A percentile compares a stretch with the other conserved stretches of the same genome.
Evolutionary conservation across 495 filamentous ascomycete genomes (phyloP).

Genomic region (Lentithecium fluviatile): DNA sequence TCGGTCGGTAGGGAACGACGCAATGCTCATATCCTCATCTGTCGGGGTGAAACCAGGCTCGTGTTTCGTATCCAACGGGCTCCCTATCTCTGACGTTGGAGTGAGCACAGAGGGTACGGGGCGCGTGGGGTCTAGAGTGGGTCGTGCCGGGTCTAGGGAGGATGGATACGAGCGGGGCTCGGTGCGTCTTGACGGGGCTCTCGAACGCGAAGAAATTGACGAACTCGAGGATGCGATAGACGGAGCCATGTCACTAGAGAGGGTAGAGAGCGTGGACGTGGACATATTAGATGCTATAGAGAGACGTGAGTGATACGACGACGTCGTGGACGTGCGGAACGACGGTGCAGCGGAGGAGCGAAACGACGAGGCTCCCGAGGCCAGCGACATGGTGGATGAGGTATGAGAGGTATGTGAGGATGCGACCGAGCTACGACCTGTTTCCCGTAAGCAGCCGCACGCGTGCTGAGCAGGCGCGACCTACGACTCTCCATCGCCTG

Average conservation of each 20-base stretch:
- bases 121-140: slow-evolving; percentile 19
- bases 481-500: slow-evolving; percentile 24
- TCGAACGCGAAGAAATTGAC: slow-evolving; percentile 23
- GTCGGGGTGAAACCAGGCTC: slow-evolving; percentile 22
- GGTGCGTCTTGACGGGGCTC: background rate
- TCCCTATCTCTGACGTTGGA: slow-evolving; percentile 18
- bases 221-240: slow-evolving; percentile 26
- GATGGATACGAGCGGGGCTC: slow-evolving; percentile 28
- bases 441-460: background rate
- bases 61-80: slow-evolving; percentile 21
- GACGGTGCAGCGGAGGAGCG: slow-evolving; percentile 1
- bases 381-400: background rate
- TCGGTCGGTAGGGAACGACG: slow-evolving; percentile 5
- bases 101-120: slow-evolving; percentile 18
- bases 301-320: slow-evolving; percentile 21
- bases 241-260: slow-evolving; percentile 14
- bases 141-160: slow-evolving; percentile 17
- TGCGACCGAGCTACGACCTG: slow-evolving; percentile 24
- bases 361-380: background rate
- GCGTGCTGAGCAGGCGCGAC: background rate
- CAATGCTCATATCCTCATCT: slow-evolving; percentile 23
- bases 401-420: slow-evolving; percentile 5
- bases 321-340: slow-evolving; percentile 10
- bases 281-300: slow-evolving; percentile 26
- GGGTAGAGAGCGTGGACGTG: slow-evolving; percentile 20